Conservation (phyloP, 768 basidiomycete species). For the Phlebiopsis flavidoalba region DNA sequence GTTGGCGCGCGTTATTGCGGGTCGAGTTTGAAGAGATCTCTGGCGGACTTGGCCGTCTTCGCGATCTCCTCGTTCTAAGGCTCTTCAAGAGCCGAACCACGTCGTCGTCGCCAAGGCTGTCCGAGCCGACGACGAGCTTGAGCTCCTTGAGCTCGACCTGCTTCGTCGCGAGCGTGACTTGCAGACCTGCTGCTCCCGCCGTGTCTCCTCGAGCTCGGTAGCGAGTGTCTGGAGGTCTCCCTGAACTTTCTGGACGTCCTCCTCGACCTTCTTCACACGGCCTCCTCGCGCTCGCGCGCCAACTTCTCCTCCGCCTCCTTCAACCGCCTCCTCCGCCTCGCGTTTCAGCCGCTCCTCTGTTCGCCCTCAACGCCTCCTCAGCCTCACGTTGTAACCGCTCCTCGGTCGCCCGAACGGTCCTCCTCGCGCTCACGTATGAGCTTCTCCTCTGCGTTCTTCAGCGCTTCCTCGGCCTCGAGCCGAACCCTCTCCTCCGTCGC, state of each 20-base stretch:
- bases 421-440: background rate
- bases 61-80: conserved; percentile 13
- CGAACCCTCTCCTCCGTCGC: background rate
- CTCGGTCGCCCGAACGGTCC: background rate
- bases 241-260: background rate
- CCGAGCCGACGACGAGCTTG: conserved; percentile 6
- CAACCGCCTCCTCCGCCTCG: background rate
- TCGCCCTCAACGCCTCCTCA: background rate
- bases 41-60: conserved; percentile 7
- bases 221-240: background rate
- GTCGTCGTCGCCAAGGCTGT: conserved; percentile 7
- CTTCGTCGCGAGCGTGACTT: conserved; percentile 3
- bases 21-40: conserved; percentile 11
- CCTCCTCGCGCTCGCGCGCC: background rate
- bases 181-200: conserved; percentile 1
- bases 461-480: background rate
- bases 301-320: background rate
- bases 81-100: conserved; percentile 9
- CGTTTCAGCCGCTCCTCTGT: background rate
- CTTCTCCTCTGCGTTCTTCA: background rate
- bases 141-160: conserved; percentile 2
- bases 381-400: background rate
- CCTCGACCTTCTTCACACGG: background rate
- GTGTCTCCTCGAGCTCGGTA: background rate
- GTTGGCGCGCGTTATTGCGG: background rate